phyloP scores from a whole-genome alignment of 129 eudicot species.

The Arctium lappa region DNA sequence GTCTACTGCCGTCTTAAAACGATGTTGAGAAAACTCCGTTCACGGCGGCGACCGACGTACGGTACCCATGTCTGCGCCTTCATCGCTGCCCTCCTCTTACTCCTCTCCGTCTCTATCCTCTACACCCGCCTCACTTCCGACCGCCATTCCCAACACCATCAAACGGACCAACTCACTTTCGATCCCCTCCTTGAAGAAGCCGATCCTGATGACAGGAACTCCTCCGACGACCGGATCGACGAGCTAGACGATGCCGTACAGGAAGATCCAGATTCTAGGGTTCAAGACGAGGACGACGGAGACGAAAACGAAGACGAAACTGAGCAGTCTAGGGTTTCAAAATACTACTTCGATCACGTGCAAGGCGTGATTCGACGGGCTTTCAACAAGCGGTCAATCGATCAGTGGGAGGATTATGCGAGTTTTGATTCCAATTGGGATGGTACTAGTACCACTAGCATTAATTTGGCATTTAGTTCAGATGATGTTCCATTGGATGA shows the following conservation, averaged over 20 bases:
- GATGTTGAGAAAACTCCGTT: slow-evolving; percentile 61
- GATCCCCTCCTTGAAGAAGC: slow-evolving; percentile 46
- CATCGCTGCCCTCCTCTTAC: slow-evolving; percentile 73
- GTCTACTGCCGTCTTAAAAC: slow-evolving; percentile 12
- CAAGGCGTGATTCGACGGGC: slow-evolving; percentile 61
- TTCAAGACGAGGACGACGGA: slow-evolving; percentile 35
- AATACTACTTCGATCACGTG: slow-evolving; percentile 68
- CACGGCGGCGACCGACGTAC: slow-evolving; percentile 78
- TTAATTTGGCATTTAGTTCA: slow-evolving; percentile 50
- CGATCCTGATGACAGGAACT: slow-evolving; percentile 45
- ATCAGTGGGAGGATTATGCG: slow-evolving; percentile 67
- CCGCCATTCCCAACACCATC: slow-evolving; percentile 32
- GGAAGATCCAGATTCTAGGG: slow-evolving; percentile 32
- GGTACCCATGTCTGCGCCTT: slow-evolving; percentile 64
- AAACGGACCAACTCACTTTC: slow-evolving; percentile 34
- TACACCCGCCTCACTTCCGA: slow-evolving; percentile 58
- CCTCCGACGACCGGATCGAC: slow-evolving; percentile 74
- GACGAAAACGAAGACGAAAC: slow-evolving; percentile 45
- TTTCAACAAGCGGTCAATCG: slow-evolving; percentile 59
- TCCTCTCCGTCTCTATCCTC: slow-evolving; percentile 77
- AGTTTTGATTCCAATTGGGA: slow-evolving; percentile 40
- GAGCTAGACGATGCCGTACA: slow-evolving; percentile 53
- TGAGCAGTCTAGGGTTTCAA: slow-evolving; percentile 43
- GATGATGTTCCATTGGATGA: slow-evolving; percentile 81
- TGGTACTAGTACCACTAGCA: slow-evolving; percentile 10